Evolutionary conservation across 192 early-diverging fungal genomes (phyloP).

Genomic region (Umbelopsis sp.): DNA sequence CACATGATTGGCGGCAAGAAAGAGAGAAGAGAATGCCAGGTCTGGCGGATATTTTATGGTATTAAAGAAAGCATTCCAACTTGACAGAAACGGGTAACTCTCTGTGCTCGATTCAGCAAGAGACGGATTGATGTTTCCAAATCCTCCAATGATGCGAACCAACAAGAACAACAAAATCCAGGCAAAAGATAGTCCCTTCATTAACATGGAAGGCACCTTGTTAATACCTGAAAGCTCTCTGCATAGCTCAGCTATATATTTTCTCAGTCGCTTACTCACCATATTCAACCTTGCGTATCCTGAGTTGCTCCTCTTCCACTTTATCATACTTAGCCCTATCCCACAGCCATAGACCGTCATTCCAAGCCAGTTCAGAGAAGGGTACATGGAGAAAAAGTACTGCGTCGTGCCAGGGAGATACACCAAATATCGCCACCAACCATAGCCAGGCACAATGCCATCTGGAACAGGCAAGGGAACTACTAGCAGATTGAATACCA

Average conservation of each 20-base stretch:
- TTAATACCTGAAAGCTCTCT: too few species aligned
- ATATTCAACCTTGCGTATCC: conserved; percentile 56
- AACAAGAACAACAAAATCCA: conserved; percentile 49
- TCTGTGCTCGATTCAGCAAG: not conserved
- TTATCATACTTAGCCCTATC: not conserved
- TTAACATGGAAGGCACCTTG: not conserved
- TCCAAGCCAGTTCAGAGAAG: conserved; percentile 14
- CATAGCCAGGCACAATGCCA: conserved; percentile 1
- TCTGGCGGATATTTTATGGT: conserved; percentile 12
- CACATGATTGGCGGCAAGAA: conserved; percentile 2
- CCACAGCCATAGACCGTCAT: conserved; percentile 3
- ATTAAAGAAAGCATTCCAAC: conserved; percentile 6
- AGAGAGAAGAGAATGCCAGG: conserved; percentile 7
- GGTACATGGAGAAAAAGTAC: conserved; percentile 16
- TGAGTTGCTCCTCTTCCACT: conserved; percentile 6
- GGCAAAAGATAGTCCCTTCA: not conserved
- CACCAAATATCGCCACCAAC: conserved; percentile 12
- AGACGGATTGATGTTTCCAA: not conserved
- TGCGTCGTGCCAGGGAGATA: not conserved
- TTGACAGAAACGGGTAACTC: not conserved
- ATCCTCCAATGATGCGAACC: conserved; percentile 5
- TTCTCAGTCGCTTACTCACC: conserved; percentile 19
- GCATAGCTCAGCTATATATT: too few species aligned
- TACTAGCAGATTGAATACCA: not conserved
- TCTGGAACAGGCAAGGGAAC: not conserved